Percentiles rank a stretch among this genome's conserved stretches.
Evolutionary conservation across 2,329 filamentous ascomycete genomes (phyloP).

Genomic region (Diaporthe ilicicola): DNA sequence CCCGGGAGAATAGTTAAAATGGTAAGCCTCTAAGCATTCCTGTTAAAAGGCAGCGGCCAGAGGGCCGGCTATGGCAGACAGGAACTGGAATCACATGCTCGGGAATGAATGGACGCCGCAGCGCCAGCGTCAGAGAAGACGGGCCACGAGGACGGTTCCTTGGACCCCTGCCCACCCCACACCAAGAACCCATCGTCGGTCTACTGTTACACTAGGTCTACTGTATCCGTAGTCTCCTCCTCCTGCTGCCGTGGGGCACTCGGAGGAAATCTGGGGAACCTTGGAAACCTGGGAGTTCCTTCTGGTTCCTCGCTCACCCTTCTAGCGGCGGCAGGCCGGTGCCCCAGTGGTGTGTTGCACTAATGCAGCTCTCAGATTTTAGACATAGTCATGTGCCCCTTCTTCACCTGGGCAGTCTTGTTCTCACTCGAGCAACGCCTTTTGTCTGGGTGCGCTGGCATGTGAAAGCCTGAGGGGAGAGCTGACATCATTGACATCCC

Average conservation of each 20-base stretch:
- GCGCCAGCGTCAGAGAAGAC: constrained; percentile 19
- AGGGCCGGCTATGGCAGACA: constrained; percentile 3
- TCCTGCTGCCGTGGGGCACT: background rate
- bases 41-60: constrained; percentile 11
- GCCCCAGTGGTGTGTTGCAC: constrained; percentile 19
- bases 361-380: constrained; percentile 4
- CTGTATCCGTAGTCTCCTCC: background rate
- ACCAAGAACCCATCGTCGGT: background rate
- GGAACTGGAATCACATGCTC: constrained; percentile 23
- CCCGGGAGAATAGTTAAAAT: background rate
- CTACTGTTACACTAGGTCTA: background rate
- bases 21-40: background rate
- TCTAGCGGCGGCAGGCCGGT: constrained; percentile 18
- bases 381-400: constrained; percentile 29
- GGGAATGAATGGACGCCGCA: background rate
- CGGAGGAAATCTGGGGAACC: constrained; percentile 18
- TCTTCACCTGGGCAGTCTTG: too few relatives aligned
- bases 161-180: constrained; percentile 5
- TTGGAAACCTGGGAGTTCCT: background rate
- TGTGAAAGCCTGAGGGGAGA: constrained; percentile 24
- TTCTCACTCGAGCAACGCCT: background rate
- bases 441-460: constrained; percentile 13
- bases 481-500: constrained; percentile 32
- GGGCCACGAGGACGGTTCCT: constrained; percentile 22
- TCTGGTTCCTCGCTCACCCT: background rate